Evolutionary conservation across 257 asterid genomes (phyloP), one percentile per base, ranked within the genome.

Genomic region (Anisodus acutangulus): DNA sequence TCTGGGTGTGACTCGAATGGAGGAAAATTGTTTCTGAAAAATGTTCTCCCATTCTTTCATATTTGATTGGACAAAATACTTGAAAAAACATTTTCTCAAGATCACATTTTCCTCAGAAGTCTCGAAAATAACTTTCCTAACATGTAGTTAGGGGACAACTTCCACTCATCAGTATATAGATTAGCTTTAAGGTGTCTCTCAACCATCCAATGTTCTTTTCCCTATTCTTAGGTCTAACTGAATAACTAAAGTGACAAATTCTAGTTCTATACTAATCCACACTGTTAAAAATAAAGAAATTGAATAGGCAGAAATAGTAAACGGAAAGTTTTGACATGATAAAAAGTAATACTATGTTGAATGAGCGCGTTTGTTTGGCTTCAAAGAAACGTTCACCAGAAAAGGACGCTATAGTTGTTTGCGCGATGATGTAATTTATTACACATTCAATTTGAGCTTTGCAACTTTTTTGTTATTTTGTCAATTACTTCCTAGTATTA

Each of bases 361-460:
- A n/a, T n/a, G n/a, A n/a, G n/a, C 83, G 83, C n/a, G 79, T 26
- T 63, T 45, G 35, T 22, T 63, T 69, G 43, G 35, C 79, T 9
- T 22, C 19, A 45, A 3, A 9, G 84, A 64, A 43, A 26, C 26
- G 17, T 49, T 43, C 64, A 49, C 64, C 5, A 69, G 35, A 82
- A 82, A 54, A 31, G 0, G 72, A 45, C 72, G 26, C n/a, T 47
- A 66, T 45, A 53, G 60, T 62, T 22, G 78, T 45, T 45, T 45
- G 49, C 69, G 35, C 76, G 45, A 6, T 47, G 79, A 82, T 22
- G 76, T 47, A 41, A 82, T 54, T 43, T 49, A 62, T 68, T 26
- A 62, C 55, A 6, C 63, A 76, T 26, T 51, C 45, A 51, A 76
- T 51, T 76, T 22, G 0, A 11, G 47, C 15, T 51, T 76, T 13